These are phyloP conservation scores for Daldinia sp. DNA, from an alignment of 2,329 filamentous ascomycete genomes.

Conservation along the genomic window DNA sequence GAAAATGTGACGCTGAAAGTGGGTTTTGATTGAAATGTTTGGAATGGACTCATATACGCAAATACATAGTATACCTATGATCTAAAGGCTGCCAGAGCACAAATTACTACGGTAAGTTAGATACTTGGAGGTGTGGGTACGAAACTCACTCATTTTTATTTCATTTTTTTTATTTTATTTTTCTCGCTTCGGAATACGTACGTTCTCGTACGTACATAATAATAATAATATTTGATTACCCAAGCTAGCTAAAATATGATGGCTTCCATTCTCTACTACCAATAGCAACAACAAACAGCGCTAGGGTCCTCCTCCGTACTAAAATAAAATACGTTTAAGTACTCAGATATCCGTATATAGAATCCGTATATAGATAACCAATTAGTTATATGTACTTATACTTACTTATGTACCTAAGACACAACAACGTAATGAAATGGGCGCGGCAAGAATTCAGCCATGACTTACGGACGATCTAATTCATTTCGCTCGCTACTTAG, in stretches of 20 bases:
- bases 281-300: not conserved
- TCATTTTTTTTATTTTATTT: not conserved
- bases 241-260: constrained; percentile 16
- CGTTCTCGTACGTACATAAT: not conserved
- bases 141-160: not conserved
- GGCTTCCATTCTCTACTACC: not conserved
- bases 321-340: not conserved
- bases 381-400: not conserved
- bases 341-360: no score
- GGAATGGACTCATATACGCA: constrained; percentile 24
- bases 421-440: constrained; percentile 4
- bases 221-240: constrained; percentile 27
- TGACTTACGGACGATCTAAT: constrained; percentile 10
- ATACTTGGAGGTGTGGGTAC: not conserved
- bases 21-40: constrained; percentile 11
- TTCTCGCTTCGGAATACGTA: not conserved
- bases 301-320: not conserved
- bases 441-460: constrained; percentile 18
- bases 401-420: not conserved
- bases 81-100: not conserved
- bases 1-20: constrained; percentile 7
- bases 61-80: not conserved
- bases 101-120: not conserved
- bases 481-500: constrained; percentile 18
- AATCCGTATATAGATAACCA: not conserved